Percentiles rank a stretch among this genome's conserved stretches.
Conservation (phyloP, 176 grass and related monocot species). For the bread wheat (Triticum aestivum) region DNA sequence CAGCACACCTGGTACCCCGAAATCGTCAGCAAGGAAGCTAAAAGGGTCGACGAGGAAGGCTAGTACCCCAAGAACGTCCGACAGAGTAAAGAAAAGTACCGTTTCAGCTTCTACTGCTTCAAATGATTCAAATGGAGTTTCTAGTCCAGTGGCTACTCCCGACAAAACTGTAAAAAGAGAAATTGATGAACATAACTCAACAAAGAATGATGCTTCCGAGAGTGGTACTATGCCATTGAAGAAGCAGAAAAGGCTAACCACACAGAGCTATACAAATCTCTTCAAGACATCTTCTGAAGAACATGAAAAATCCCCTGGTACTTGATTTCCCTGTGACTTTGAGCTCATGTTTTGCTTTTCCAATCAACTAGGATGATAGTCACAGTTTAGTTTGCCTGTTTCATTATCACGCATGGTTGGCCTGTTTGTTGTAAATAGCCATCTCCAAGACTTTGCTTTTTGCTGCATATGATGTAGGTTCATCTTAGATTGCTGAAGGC, state of each 20-base stretch:
- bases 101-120: constrained; percentile 17
- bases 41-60: background rate
- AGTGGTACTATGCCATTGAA: background rate
- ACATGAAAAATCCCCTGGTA: constrained; percentile 28
- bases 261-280: constrained; percentile 32
- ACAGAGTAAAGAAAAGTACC: background rate
- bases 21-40: constrained; percentile 16
- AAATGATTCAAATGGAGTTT: constrained; percentile 21
- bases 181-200: background rate
- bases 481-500: background rate
- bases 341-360: background rate
- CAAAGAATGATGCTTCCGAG: background rate
- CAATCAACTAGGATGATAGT: background rate
- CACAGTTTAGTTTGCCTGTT: background rate
- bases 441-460: constrained; percentile 13
- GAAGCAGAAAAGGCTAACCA: constrained; percentile 38
- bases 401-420: background rate
- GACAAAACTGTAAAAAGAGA: constrained; percentile 27
- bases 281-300: background rate
- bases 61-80: constrained; percentile 11
- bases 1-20: background rate
- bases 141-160: background rate
- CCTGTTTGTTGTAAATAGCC: constrained; percentile 13
- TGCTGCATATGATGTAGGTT: background rate
- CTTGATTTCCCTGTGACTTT: constrained; percentile 7